Base-by-base conservation (phyloP, 2,329 filamentous ascomycete species). In the Zymoseptoria brevis region DNA sequence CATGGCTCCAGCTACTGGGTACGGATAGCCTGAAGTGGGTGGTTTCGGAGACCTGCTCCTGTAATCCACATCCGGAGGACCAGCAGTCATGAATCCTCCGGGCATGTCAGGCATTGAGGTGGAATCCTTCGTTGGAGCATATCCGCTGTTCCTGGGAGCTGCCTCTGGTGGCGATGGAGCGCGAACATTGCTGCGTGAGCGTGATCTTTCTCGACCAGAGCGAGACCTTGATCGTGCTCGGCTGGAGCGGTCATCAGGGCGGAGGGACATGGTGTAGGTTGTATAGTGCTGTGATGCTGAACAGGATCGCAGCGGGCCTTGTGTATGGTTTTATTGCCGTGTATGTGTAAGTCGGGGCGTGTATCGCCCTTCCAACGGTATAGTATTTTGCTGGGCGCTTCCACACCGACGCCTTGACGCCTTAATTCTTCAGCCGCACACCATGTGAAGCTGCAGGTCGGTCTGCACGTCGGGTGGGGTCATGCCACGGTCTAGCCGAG, bases 211-310 rank as follows among this genome's bases (percentile, higher is more conserved):
- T 54, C 73, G 67, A 24, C 62, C 64, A 22, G 71, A 72, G 26
- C 72, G 73, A 49, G 76, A 79, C 62, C 76, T 77, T 54, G 75
- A 76, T 48, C 76, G 71, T 55, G 72, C 73, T 7, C 77, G 74
- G 54, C 73, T 65, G 45, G 72, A 72, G 52, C 73, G 62, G 62
- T 76, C 73, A 66, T 77, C 75, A 4, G 73, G 71, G 53, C 74
- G 70, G 19, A 60, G 59, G 50, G 63, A 64, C 63, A 64, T 64
- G 11, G 8, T 54, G 30, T 13, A 30, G 22, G 51, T 29, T n/a
- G 22, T 19, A 19, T 9, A 19, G 51, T 53, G 13, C 13, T 45
- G 16, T 13, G n/a, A n/a, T n/a, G n/a, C n/a, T n/a, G n/a, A 6
- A 45, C 16, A 1, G 13, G 35, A 13, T 45, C 16, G 35, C 4